Base-by-base conservation (phyloP, 306 rosid species). In the Pueraria montana region DNA sequence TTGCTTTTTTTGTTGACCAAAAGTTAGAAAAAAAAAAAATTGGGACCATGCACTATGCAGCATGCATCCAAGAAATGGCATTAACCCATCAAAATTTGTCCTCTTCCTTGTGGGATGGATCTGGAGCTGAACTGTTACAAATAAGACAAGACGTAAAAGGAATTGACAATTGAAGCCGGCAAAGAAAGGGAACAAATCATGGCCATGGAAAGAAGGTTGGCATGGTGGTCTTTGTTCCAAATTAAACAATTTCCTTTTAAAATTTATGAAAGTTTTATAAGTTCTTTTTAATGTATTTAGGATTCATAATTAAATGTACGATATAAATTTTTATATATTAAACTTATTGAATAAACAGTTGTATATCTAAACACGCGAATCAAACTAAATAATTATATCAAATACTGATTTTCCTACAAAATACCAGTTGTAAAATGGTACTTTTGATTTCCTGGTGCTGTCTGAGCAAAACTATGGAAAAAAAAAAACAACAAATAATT, bases 321-420 rank as follows among this genome's bases (percentile, higher is more conserved):
- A 38, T 52, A 7, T 52, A 17, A 50, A 5, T 17, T 50, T 40
- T 40, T 43, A 38, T 38, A 5, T 38, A 38, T 38, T 38, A 38
- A 38, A 38, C 43, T 38, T 38, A 38, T 38, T 38, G 10, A 6
- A 38, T 38, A 8, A 34, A 34, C 38, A 34, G 40, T 36, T 36
- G 40, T 36, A 36, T 36, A 36, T 36, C 40, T 36, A 36, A 36
- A 36, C 4, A 4, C 40, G 40, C 40, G 6, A 36, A 36, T 4
- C 40, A 36, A 36, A 36, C 40, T 36, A 66, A 80, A 18, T 49
- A 27, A 40, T 27, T 38, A 34, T 43, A 64, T 52, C 77, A 55
- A 72, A 82, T 55, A 67, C 70, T 18, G 23, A 74, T 43, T 30
- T 83, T 84, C 20, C 26, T 56, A 61, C 69, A 46, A 55, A 80